Percentiles rank a stretch among this genome's conserved stretches.
These are phyloP conservation scores for Collybia nuda DNA, from an alignment of 768 basidiomycete genomes.

Conservation along the genomic window DNA sequence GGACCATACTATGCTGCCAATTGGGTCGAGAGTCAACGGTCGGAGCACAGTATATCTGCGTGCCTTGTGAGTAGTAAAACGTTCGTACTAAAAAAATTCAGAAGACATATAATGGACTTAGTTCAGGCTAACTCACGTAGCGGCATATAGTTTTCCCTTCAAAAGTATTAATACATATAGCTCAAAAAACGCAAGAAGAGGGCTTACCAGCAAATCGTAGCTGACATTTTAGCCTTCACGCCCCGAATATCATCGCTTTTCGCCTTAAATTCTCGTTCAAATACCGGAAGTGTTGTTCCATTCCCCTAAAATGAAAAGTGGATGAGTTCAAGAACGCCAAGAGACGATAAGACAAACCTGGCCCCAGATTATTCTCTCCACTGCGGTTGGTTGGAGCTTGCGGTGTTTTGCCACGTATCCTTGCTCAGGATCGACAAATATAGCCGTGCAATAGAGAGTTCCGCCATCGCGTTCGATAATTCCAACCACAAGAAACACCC, in stretches of 20 bases:
- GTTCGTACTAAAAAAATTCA: conserved; percentile 42
- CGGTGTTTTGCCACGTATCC: conserved; percentile 63
- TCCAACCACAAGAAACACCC: conserved; percentile 58
- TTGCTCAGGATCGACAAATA: conserved; percentile 52
- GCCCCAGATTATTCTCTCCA: conserved; percentile 64
- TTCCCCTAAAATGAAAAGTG: conserved; percentile 26
- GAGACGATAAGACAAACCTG: conserved; percentile 22
- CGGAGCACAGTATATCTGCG: conserved; percentile 63
- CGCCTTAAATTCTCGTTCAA: conserved; percentile 35
- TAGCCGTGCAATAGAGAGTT: conserved; percentile 59
- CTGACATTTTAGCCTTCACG: conserved; percentile 47
- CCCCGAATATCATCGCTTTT: conserved; percentile 5
- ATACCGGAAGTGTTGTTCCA: conserved; percentile 50
- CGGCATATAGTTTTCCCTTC: conserved; percentile 74
- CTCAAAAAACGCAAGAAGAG: background rate
- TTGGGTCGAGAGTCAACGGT: conserved; percentile 59
- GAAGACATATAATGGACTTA: background rate
- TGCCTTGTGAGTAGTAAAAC: conserved; percentile 58
- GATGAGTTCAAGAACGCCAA: too few species aligned
- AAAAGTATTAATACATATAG: background rate
- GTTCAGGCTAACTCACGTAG: conserved; percentile 35
- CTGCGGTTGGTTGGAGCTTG: conserved; percentile 62
- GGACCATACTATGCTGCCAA: conserved; percentile 60
- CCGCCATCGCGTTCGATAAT: conserved; percentile 59
- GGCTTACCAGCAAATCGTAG: conserved; percentile 58